Evolutionary conservation across 345 rosid genomes (phyloP), one percentile per base, ranked within the genome.

Genomic region (Eucalyptus curtisii): DNA sequence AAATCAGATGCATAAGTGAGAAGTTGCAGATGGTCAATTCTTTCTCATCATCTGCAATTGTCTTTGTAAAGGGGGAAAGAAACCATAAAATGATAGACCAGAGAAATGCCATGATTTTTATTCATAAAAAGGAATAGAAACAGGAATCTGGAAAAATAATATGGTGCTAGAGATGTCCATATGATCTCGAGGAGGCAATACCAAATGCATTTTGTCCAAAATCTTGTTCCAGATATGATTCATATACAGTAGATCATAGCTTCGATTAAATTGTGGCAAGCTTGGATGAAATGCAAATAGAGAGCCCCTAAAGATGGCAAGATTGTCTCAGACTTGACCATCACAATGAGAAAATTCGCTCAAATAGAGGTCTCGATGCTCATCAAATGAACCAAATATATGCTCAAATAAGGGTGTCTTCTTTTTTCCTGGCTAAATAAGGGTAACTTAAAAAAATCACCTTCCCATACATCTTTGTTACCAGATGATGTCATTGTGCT

Each of bases 381-480:
- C 64, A 86, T 66, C 22, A 88, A 22, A 45, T 15, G 86, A 47
- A 86, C 44, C 57, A 82, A 87, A 87, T 45, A 42, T 12, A 45
- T 45, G 50, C 49, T 45, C 66, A 37, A 52, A 86, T 33, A n/a
- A 47, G 61, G 61, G 61, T 42, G 25, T 33, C 55, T 49, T 20
- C 24, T 22, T 86, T 10, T 71, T 71, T 71, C 25, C 57, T 76
- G 13, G 47, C 47, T 25, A 40, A 22, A 87, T 87, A 87, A 47
- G 76, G 31, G 37, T 45, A 33, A 61, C 79, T 76, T 76, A 50
- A 13, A 85, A 89, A 87, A 88, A 88, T 86, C 91, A 97, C 96
- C 99, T 86, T 93, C 92, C 95, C 95, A 92, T 37, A 89, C 79
- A 61, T 92, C 89, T 86, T 90, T 91, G 76, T 88, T 90, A 71